Evolutionary conservation across 1,139 yeast species (phyloP), one percentile per base, ranked within the genome.

Genomic region (Meyerozyma guilliermondii): DNA sequence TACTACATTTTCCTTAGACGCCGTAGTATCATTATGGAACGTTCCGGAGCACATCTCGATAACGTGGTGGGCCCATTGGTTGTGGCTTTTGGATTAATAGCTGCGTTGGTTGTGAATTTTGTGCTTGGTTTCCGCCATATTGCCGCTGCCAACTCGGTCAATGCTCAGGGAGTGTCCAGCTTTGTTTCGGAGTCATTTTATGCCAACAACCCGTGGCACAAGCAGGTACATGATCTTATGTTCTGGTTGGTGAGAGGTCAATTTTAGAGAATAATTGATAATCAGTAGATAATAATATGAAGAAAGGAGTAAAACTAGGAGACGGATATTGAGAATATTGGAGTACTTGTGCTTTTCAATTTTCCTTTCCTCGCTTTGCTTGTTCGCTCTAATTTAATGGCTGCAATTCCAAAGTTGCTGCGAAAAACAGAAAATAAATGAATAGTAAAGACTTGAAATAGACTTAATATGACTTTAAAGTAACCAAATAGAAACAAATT

Each of bases 21-120:
- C 59, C 71, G 92, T 53, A 74, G 72, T 35, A 76, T 84, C 47
- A 92, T 92, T 59, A 78, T 75, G 60, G 83, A 81, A 59, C 80
- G 98, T 62, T 83, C 89, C 35, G 95, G 92, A 43, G 78, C 76
- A 55, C 97, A 91, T 63, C 72, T 92, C 55, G 98, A 92, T 64
- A 88, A 87, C 44, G 83, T 94, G 41, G 56, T 86, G 46, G 98
- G 98, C 5, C 98, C 98, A 0, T 60, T 92, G 46, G 66, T 91
- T 23, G 74, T 92, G 42, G 88, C 95, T 1, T 51, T 71, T 30
- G 92, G 89, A 8, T 76, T 92, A 46, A 63, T 84, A 11, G 53
- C 77, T 39, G 85, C 92, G 1, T 71, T 92, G 53, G 58, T 77
- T 17, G 60, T 88, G 51, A 92, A 92, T 63, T 92, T 89, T 55